Base-by-base conservation (phyloP, 1,284 basidiomycete species). In the Lignosus rhinocerotis region DNA sequence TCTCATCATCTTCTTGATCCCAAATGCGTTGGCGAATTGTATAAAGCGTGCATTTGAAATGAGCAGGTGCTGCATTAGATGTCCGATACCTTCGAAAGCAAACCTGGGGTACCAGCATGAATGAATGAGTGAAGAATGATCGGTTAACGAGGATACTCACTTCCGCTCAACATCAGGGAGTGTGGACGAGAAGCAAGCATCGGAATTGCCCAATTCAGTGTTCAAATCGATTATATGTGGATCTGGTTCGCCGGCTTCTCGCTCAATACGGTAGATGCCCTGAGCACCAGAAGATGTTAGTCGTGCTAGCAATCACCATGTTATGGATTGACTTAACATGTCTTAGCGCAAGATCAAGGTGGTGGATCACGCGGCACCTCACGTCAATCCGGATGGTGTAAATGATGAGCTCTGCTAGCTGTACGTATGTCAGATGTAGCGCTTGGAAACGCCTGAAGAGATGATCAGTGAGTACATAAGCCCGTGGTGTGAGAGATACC, bases 341-440 rank as follows among this genome's bases (percentile, higher is more conserved):
- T 64, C 83, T 80, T 72, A 96, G 81, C 0, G 93, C 87, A 11
- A 89, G 84, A 62, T 90, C 84, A 7, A 99, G 78, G 72, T 94
- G 91, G 71, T 92, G 88, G 42, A 96, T 87, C 1, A 87, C 84
- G 45, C 94, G 85, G 70, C 94, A 92, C 1, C 96, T 86, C 44
- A 98, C 77, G 71, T 99, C 96, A 51, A 94, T 84, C 16, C 94
- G 86, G 50, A 99, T 85, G 3, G 93, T 96, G 71, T 93, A 90
- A 42, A 98, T 77, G 50, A 98, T 88, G 58, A 94, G 82, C 67
- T 92, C 88, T 2, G 93, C 88, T 6, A 99, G 81, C 66, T 95
- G 92, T 55, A 89, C 86, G 67, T 94, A 99, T 2, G 95, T 96
- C 72, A 90, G 87, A 38, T 96, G 80, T 44, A 98, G 79, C 0